A percentile compares a stretch with the other conserved stretches of the same genome.
Evolutionary conservation across 2,329 filamentous ascomycete genomes (phyloP).

Genomic region (Aureobasidium mangrovei): DNA sequence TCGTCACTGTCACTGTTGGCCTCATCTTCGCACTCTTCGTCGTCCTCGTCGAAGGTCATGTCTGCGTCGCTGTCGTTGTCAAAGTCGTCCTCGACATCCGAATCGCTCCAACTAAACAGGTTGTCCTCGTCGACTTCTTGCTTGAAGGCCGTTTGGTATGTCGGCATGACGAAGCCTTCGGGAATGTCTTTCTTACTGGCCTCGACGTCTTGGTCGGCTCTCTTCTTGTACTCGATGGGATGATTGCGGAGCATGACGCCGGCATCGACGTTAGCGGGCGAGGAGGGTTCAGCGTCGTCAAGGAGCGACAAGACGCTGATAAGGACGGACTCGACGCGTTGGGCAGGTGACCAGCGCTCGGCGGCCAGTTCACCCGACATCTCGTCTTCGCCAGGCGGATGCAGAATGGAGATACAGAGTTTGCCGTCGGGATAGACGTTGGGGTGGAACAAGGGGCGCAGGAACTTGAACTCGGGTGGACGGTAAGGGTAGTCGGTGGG

Average conservation of each 20-base stretch:
- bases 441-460: constrained; percentile 73
- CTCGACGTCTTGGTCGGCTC: constrained; percentile 61
- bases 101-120: constrained; percentile 62
- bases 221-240: constrained; percentile 58
- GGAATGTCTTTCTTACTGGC: constrained; percentile 73
- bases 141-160: constrained; percentile 51
- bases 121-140: constrained; percentile 46
- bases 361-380: constrained; percentile 84
- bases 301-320: constrained; percentile 86
- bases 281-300: constrained; percentile 88
- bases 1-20: constrained; percentile 45
- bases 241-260: constrained; percentile 75
- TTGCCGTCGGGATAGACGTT: constrained; percentile 89
- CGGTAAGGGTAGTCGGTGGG: constrained; percentile 80
- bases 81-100: constrained; percentile 58
- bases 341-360: constrained; percentile 89
- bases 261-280: constrained; percentile 90
- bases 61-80: constrained; percentile 55
- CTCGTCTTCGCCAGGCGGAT: constrained; percentile 81
- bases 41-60: constrained; percentile 45
- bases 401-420: constrained; percentile 93
- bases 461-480: constrained; percentile 80
- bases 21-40: constrained; percentile 53
- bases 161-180: constrained; percentile 71
- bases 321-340: constrained; percentile 89